Conservation (phyloP, 2,329 filamentous ascomycete genomes). For the Metarhizium guizhouense region DNA sequence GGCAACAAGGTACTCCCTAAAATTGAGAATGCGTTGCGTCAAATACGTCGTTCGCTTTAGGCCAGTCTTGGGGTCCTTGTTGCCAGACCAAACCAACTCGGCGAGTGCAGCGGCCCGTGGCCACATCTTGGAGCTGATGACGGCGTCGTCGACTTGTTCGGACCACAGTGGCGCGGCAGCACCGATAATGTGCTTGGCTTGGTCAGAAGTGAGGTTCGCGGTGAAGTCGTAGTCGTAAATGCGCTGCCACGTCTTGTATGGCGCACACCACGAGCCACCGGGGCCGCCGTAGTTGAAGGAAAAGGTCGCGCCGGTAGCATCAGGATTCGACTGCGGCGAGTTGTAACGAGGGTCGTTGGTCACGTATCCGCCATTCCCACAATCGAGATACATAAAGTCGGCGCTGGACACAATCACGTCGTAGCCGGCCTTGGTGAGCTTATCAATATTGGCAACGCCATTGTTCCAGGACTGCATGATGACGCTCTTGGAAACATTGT, state of each 20-base stretch:
- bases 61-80: constrained; percentile 34
- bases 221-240: constrained; percentile 52
- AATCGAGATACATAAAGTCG: constrained; percentile 49
- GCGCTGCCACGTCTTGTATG: constrained; percentile 52
- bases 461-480: constrained; percentile 48
- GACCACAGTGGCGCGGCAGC: constrained; percentile 42
- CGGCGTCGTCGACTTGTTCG: constrained; percentile 45
- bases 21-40: constrained; percentile 49
- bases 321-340: constrained; percentile 38
- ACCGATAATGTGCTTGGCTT: constrained; percentile 42
- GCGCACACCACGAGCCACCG: constrained; percentile 48
- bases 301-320: constrained; percentile 21
- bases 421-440: constrained; percentile 39
- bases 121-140: constrained; percentile 43
- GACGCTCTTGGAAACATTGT: constrained; percentile 38
- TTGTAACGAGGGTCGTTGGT: constrained; percentile 49
- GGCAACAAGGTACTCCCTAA: constrained; percentile 49
- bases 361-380: constrained; percentile 43
- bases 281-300: constrained; percentile 46
- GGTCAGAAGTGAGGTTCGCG: constrained; percentile 31
- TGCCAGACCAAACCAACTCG: constrained; percentile 47
- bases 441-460: constrained; percentile 40
- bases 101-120: constrained; percentile 46
- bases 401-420: constrained; percentile 46
- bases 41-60: constrained; percentile 26